These are phyloP conservation scores for Arbutus unedo DNA, from an alignment of 148 eudicot species.

Conservation along the genomic window DNA sequence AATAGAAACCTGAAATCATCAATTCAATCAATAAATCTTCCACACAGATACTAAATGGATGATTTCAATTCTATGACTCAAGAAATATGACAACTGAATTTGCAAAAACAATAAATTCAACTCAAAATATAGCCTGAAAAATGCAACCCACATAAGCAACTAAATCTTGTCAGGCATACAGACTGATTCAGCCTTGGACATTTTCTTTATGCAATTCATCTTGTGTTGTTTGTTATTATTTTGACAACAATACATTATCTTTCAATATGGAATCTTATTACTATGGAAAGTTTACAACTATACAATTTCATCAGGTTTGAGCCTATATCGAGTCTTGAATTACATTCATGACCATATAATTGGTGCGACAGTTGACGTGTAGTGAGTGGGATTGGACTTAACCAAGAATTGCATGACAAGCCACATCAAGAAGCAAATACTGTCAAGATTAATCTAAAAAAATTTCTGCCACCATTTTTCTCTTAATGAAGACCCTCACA, in stretches of 20 bases:
- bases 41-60: neutral
- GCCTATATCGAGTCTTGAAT: too few relatives aligned
- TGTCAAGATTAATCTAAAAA: neutral
- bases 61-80: neutral
- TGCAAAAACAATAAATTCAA: neutral
- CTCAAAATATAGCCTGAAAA: neutral
- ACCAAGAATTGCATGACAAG: neutral
- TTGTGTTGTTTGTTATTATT: neutral
- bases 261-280: neutral
- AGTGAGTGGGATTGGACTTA: neutral
- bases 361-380: neutral
- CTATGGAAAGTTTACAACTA: neutral
- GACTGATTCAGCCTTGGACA: neutral
- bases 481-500: neutral
- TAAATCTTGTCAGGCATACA: neutral
- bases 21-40: constrained; percentile 8
- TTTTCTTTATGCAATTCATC: neutral
- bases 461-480: neutral
- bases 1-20: constrained; percentile 68
- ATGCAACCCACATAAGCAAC: neutral
- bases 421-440: neutral
- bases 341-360: too few relatives aligned
- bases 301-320: neutral
- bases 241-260: too few relatives aligned
- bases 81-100: neutral